These are phyloP conservation scores for Venturia nashicola DNA, from an alignment of 2,329 filamentous ascomycete species.

Conservation along the genomic window DNA sequence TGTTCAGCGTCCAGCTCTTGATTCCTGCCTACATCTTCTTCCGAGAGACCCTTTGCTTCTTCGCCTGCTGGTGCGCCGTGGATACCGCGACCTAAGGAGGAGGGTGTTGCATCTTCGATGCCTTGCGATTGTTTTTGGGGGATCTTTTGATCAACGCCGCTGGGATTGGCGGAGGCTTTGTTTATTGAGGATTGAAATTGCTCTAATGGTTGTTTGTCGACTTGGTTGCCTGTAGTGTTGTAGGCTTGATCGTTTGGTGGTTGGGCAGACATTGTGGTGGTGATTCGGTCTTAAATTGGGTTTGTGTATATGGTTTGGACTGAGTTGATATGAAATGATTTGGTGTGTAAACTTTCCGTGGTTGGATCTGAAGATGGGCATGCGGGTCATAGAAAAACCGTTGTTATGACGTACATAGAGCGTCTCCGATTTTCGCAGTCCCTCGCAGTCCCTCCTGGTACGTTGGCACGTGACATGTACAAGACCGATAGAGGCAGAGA, in stretches of 20 bases:
- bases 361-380: neutral
- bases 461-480: neutral
- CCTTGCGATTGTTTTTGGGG: slow-evolving; percentile 24
- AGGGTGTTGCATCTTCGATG: slow-evolving; percentile 23
- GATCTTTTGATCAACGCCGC: slow-evolving; percentile 23
- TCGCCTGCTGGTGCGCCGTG: slow-evolving; percentile 32
- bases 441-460: neutral
- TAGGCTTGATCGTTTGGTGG: slow-evolving; percentile 32
- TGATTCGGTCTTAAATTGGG: neutral
- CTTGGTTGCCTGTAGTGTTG: slow-evolving; percentile 33
- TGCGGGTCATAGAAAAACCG: neutral
- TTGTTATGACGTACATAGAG: neutral
- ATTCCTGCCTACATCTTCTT: slow-evolving; percentile 30
- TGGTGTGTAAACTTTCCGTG: neutral
- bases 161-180: slow-evolving; percentile 12
- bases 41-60: slow-evolving; percentile 26
- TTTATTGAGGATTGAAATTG: slow-evolving; percentile 21
- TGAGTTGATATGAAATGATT: neutral
- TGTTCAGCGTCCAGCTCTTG: slow-evolving; percentile 36
- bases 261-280: slow-evolving; percentile 17
- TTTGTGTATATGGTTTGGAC: neutral
- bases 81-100: slow-evolving; percentile 29
- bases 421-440: neutral
- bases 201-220: slow-evolving; percentile 29
- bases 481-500: neutral